Evolutionary conservation across 148 eudicot genomes (phyloP).

Genomic region (Cornus controversa): DNA sequence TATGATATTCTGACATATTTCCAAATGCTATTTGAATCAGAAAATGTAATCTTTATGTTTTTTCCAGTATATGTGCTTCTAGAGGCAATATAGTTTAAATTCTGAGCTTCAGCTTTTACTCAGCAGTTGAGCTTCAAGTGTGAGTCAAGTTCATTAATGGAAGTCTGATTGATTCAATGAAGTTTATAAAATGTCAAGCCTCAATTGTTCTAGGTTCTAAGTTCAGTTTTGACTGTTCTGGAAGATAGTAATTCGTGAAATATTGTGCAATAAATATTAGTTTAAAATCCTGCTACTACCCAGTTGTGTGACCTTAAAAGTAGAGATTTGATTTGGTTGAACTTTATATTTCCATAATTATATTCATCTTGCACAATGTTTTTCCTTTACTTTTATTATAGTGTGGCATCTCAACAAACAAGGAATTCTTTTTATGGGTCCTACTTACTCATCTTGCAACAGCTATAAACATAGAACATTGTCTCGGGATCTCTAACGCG

Average conservation of each 20-base stretch:
- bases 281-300: neutral
- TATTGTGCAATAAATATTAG: neutral
- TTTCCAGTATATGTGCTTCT: neutral
- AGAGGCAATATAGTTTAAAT: neutral
- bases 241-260: neutral
- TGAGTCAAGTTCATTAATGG: neutral
- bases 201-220: neutral
- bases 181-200: neutral
- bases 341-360: neutral
- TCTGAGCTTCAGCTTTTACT: neutral
- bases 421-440: neutral
- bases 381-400: neutral
- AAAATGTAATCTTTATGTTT: neutral
- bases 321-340: neutral
- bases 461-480: neutral
- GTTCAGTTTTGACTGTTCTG: neutral
- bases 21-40: neutral
- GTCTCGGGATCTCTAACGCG: neutral
- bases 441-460: slow-evolving; percentile 2
- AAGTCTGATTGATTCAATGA: neutral
- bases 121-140: neutral
- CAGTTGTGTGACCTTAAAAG: neutral
- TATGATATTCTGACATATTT: neutral
- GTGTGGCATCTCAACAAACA: neutral
- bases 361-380: neutral